Conservation (phyloP, 345 rosid species). For the Arabis hirsuta region DNA sequence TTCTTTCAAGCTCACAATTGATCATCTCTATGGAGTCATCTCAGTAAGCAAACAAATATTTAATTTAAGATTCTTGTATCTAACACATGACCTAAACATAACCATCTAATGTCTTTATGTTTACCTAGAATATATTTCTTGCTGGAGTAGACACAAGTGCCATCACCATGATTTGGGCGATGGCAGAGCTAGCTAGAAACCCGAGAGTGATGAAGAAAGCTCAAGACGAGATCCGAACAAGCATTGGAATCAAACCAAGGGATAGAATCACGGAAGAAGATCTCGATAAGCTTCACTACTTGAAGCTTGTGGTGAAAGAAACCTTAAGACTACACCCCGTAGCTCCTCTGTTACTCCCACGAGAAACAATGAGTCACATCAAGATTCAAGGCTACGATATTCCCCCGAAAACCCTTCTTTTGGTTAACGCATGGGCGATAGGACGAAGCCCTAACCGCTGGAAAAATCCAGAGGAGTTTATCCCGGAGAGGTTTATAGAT, state of each 20-base stretch:
- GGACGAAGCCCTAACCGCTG: constrained; percentile 6
- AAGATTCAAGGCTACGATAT: constrained; percentile 31
- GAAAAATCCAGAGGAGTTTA: constrained; percentile 24
- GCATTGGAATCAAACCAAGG: constrained; percentile 33
- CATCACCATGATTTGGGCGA: constrained; percentile 31
- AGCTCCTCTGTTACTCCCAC: constrained; percentile 53
- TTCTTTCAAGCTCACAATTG: constrained; percentile 25
- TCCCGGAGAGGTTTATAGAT: constrained; percentile 28
- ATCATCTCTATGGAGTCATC: constrained; percentile 29
- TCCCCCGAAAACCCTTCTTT: neutral
- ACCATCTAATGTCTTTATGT: neutral
- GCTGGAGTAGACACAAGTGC: constrained; percentile 38
- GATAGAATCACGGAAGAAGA: constrained; percentile 45
- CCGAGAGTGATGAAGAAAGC: constrained; percentile 23
- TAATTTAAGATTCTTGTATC: neutral
- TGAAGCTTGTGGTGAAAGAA: constrained; percentile 54
- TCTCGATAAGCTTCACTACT: constrained; percentile 46
- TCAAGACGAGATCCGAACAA: constrained; percentile 5
- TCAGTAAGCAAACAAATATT: constrained; percentile 9
- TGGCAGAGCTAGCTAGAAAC: constrained; percentile 31
- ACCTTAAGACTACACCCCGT: constrained; percentile 47
- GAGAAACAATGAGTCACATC: constrained; percentile 52
- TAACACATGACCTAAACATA: neutral
- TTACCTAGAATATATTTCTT: constrained; percentile 16
- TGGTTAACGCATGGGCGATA: constrained; percentile 16